A percentile compares a stretch with the other conserved stretches of the same genome.
Conservation (phyloP, 2,329 filamentous ascomycete genomes). For the Monilinia fructicola region DNA sequence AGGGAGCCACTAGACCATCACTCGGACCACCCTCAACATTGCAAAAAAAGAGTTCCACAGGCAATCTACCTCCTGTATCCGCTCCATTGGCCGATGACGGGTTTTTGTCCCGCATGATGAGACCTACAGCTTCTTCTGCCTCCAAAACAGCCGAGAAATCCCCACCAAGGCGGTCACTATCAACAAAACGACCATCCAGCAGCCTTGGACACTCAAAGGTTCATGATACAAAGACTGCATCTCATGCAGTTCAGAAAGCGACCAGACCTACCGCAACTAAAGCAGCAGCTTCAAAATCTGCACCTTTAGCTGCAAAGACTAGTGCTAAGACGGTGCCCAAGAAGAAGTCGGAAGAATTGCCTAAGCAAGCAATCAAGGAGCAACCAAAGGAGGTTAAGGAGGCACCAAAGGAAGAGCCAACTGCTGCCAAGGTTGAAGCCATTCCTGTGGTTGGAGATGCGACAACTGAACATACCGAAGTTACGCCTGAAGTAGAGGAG, state of each 20-base stretch:
- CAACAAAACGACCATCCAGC: constrained; percentile 33
- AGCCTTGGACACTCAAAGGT: constrained; percentile 35
- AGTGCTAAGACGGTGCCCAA: constrained; percentile 18
- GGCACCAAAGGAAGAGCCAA: constrained; percentile 27
- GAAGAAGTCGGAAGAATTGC: constrained; percentile 28
- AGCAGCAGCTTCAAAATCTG: constrained; percentile 22
- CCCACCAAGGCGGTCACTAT: constrained; percentile 42
- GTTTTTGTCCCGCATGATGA: constrained; percentile 80
- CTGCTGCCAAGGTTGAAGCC: constrained; percentile 32
- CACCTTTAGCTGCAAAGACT: constrained; percentile 19
- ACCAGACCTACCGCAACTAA: constrained; percentile 20
- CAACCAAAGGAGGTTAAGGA: constrained; percentile 26
- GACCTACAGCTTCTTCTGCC: constrained; percentile 68
- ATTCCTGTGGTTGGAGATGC: constrained; percentile 28
- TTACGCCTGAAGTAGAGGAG: constrained; percentile 14
- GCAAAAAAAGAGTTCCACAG: constrained; percentile 53
- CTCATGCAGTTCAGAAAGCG: constrained; percentile 22
- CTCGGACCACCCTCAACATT: constrained; percentile 53
- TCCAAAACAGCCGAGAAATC: constrained; percentile 66
- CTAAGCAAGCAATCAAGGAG: constrained; percentile 25
- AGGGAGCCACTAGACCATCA: constrained; percentile 39
- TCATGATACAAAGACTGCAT: constrained; percentile 26
- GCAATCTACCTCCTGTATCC: constrained; percentile 51
- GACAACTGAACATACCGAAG: constrained; percentile 24
- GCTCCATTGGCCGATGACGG: constrained; percentile 60